Evolutionary conservation across 257 asterid species (phyloP).

Genomic region (Solanum bukasovii): DNA sequence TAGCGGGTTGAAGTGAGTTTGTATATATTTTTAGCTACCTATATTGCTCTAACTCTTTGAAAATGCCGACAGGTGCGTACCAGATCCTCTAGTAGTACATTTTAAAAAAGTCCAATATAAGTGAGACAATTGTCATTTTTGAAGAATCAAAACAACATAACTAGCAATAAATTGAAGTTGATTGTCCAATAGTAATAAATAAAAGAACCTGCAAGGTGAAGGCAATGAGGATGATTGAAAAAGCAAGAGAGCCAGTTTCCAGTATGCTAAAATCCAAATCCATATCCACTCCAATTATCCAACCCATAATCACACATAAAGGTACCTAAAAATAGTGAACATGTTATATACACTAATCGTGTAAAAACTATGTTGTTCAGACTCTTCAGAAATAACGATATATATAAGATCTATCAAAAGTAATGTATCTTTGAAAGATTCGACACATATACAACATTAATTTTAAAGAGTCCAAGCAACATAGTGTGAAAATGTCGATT

Average conservation of each 20-base stretch:
- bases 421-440: not conserved
- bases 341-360: not conserved
- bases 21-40: not conserved
- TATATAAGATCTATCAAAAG: not conserved
- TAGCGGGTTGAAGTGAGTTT: not conserved
- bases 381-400: not conserved
- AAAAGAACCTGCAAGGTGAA: conserved; percentile 29
- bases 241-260: conserved; percentile 27
- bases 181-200: not conserved
- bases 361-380: not conserved
- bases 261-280: conserved; percentile 30
- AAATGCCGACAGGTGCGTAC: not conserved
- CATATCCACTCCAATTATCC: conserved; percentile 31
- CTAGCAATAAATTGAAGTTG: not conserved
- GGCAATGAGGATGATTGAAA: conserved; percentile 24
- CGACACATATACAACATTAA: accelerated
- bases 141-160: not conserved
- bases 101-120: accelerated
- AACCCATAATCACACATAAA: conserved; percentile 22
- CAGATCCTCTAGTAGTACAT: not conserved
- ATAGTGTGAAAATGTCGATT: not conserved
- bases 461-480: not conserved
- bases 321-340: conserved; percentile 19
- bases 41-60: not conserved
- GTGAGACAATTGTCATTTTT: not conserved